Percentiles rank a stretch among this genome's conserved stretches.
phyloP scores from a whole-genome alignment of 2,329 filamentous ascomycete genomes.

The Ceratocystis huliohia region DNA sequence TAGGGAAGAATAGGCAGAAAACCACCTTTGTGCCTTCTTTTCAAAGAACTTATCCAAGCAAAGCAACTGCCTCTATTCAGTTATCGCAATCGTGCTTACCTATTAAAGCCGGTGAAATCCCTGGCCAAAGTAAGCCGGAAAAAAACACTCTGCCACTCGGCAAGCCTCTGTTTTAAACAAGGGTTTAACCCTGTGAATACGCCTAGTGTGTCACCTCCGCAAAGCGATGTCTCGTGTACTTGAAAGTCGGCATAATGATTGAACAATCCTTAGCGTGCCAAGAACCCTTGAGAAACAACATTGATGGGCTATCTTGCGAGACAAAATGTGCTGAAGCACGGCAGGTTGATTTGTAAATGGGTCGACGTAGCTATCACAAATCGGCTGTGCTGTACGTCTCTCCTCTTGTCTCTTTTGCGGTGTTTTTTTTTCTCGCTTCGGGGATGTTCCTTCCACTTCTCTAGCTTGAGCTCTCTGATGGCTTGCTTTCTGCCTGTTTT shows the following conservation, averaged over 20 bases:
- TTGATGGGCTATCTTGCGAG: background rate
- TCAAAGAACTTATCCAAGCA: background rate
- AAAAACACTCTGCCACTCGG: background rate
- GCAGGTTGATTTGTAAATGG: background rate
- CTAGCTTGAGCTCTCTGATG: background rate
- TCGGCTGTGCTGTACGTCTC: background rate
- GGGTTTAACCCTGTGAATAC: background rate
- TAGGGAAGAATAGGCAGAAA: too few relatives aligned
- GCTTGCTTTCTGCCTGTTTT: slow-evolving; percentile 1
- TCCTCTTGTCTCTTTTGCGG: background rate
- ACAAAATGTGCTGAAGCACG: background rate
- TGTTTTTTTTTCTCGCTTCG: background rate
- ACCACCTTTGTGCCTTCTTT: background rate
- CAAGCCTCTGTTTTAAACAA: background rate
- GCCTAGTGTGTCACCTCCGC: background rate
- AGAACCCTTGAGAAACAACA: background rate
- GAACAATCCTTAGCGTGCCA: background rate
- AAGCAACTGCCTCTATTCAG: background rate
- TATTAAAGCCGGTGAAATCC: background rate
- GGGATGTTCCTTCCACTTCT: slow-evolving; percentile 1
- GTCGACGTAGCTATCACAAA: background rate
- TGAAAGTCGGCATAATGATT: slow-evolving; percentile 3
- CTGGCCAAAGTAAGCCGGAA: background rate
- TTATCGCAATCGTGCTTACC: background rate
- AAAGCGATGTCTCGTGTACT: background rate